Conservation (phyloP, 768 basidiomycete species). For the Boletus tomentosulus region DNA sequence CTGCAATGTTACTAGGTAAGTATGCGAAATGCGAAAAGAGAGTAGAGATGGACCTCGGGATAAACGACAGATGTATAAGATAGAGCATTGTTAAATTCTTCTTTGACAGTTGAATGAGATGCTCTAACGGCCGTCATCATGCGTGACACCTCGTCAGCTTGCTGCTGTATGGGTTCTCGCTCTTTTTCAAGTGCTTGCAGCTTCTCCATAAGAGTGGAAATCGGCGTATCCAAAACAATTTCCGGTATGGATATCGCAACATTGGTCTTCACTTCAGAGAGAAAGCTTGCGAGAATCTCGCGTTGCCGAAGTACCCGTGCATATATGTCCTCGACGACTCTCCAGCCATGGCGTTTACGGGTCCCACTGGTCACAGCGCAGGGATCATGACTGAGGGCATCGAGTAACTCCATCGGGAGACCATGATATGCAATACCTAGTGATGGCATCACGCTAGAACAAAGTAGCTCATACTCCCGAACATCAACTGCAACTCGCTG, state of each 20-base stretch:
- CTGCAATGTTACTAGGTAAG: constrained; percentile 33
- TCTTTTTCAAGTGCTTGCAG: constrained; percentile 49
- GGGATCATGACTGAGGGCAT: constrained; percentile 75
- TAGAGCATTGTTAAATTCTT: constrained; percentile 59
- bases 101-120: constrained; percentile 54
- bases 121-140: constrained; percentile 51
- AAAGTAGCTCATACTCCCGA: constrained; percentile 62
- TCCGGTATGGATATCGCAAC: constrained; percentile 17
- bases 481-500: constrained; percentile 60
- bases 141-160: constrained; percentile 47
- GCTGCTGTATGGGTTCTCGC: constrained; percentile 40
- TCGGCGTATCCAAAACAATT: constrained; percentile 52
- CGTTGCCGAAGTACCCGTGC: constrained; percentile 59
- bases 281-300: constrained; percentile 46
- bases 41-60: constrained; percentile 54
- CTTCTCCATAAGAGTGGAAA: constrained; percentile 45
- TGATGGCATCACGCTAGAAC: constrained; percentile 45
- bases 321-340: constrained; percentile 74
- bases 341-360: constrained; percentile 58
- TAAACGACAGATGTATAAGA: constrained; percentile 72
- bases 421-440: constrained; percentile 45
- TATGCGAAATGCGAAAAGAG: neutral
- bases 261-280: constrained; percentile 23
- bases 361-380: constrained; percentile 69
- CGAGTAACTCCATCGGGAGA: constrained; percentile 64